phyloP scores from a whole-genome alignment of 1,284 basidiomycete genomes.

The Stygiomarasmius scandens region DNA sequence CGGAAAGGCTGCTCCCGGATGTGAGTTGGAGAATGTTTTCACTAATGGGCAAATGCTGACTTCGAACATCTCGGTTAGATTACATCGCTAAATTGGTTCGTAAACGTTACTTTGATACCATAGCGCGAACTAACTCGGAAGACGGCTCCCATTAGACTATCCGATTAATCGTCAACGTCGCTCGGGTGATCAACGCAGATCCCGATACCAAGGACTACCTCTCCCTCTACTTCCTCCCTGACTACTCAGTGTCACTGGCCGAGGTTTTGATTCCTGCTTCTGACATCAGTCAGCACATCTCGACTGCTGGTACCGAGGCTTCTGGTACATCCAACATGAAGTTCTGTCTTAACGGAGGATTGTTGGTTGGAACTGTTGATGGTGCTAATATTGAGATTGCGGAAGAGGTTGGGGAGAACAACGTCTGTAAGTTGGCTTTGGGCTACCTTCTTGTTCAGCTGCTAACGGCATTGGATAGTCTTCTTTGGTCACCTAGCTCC shows the following conservation, averaged over 20 bases:
- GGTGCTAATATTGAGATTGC: conserved; percentile 96
- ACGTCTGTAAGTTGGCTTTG: conserved; percentile 55
- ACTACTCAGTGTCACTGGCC: conserved; percentile 88
- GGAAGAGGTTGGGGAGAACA: conserved; percentile 69
- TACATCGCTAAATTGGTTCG: conserved; percentile 77
- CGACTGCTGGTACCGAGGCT: conserved; percentile 92
- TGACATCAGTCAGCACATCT: conserved; percentile 92
- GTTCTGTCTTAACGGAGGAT: conserved; percentile 86
- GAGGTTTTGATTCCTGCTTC: conserved; percentile 91
- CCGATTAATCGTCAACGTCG: conserved; percentile 87
- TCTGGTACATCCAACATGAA: conserved; percentile 93
- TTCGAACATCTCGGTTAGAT: conserved; percentile 41
- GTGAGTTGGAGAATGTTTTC: conserved; percentile 41
- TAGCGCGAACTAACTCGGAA: neutral
- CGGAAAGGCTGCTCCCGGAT: conserved; percentile 84
- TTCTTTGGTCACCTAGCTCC: conserved; percentile 85
- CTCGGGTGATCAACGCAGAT: conserved; percentile 83
- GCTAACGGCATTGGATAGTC: too few relatives aligned
- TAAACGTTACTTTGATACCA: conserved; percentile 10
- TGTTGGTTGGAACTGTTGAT: conserved; percentile 69
- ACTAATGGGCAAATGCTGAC: neutral
- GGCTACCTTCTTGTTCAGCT: too few relatives aligned
- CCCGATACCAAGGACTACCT: conserved; percentile 84
- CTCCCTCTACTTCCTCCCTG: conserved; percentile 83
- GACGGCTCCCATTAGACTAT: conserved; percentile 60